Conservation (phyloP, 1,139 yeast genomes). For the Yamadazyma sp. region DNA sequence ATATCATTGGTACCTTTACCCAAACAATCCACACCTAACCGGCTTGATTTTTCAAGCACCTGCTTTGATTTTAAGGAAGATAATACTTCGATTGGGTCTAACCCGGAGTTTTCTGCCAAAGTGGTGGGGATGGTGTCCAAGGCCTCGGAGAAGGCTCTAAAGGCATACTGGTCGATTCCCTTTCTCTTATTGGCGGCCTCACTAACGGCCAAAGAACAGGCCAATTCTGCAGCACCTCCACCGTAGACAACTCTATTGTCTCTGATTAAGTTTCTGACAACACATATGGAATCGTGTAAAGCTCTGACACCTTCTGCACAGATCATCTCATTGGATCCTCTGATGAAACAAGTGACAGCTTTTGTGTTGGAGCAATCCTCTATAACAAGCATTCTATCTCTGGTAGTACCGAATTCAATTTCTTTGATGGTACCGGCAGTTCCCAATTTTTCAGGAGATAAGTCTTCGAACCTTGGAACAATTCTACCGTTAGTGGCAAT, state of each 20-base stretch:
- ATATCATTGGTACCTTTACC: constrained; percentile 86
- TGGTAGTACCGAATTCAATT: constrained; percentile 92
- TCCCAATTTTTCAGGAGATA: constrained; percentile 80
- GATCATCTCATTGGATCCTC: constrained; percentile 98
- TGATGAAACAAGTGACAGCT: constrained; percentile 89
- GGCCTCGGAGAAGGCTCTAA: constrained; percentile 91
- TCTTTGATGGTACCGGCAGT: constrained; percentile 83
- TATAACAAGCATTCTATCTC: constrained; percentile 92
- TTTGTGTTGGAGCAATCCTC: constrained; percentile 87
- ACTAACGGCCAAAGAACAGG: constrained; percentile 89
- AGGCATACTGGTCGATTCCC: constrained; percentile 97
- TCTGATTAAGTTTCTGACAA: constrained; percentile 89
- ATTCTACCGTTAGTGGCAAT: constrained; percentile 97
- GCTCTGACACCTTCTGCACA: constrained; percentile 97
- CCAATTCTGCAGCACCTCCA: constrained; percentile 97
- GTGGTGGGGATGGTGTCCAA: constrained; percentile 92
- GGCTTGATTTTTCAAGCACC: constrained; percentile 65
- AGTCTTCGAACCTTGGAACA: constrained; percentile 95
- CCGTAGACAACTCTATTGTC: constrained; percentile 96
- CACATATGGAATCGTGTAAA: constrained; percentile 93
- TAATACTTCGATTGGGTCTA: constrained; percentile 89
- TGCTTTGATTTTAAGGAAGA: constrained; percentile 84
- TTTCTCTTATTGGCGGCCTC: constrained; percentile 90
- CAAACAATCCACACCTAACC: constrained; percentile 91
- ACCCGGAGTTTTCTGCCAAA: constrained; percentile 94